A percentile compares a stretch with the other conserved stretches of the same genome.
phyloP scores from a whole-genome alignment of 371 early-diverging fungal genomes.

The Mortierella sp. region DNA sequence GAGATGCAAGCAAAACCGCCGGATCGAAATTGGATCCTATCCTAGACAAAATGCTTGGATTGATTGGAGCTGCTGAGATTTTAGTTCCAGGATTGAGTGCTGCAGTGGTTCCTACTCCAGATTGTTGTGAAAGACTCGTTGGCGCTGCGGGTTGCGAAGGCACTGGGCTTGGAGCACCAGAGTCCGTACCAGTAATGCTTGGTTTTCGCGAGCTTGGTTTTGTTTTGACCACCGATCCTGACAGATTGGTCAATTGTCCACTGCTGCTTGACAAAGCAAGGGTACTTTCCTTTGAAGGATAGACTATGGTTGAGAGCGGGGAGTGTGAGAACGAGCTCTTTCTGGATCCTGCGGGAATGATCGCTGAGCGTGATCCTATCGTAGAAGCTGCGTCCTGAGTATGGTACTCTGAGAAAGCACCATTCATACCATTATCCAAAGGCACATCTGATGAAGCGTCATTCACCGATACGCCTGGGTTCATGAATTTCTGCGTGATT shows the following conservation, averaged over 20 bases:
- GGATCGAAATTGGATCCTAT: constrained; percentile 56
- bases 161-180: background rate
- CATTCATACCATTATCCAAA: constrained; percentile 24
- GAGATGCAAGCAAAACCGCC: constrained; percentile 35
- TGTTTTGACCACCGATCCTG: constrained; percentile 6
- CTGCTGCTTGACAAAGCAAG: background rate
- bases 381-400: background rate
- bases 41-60: constrained; percentile 49
- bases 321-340: constrained; percentile 49
- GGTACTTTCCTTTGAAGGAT: constrained; percentile 24
- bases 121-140: constrained; percentile 3
- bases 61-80: constrained; percentile 20
- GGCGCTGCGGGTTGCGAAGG: constrained; percentile 6
- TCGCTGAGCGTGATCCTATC: constrained; percentile 5
- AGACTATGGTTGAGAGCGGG: constrained; percentile 39
- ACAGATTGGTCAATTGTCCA: background rate
- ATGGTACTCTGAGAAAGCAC: constrained; percentile 12
- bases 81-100: background rate
- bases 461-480: constrained; percentile 46
- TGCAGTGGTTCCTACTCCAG: background rate
- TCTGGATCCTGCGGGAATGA: constrained; percentile 18
- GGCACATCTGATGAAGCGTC: constrained; percentile 17
- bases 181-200: constrained; percentile 18
- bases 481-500: constrained; percentile 43
- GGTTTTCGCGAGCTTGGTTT: constrained; percentile 38